A percentile compares a stretch with the other conserved stretches of the same genome.
phyloP scores from a whole-genome alignment of 495 filamentous ascomycete genomes.

The Chaetomidium leptoderma region DNA sequence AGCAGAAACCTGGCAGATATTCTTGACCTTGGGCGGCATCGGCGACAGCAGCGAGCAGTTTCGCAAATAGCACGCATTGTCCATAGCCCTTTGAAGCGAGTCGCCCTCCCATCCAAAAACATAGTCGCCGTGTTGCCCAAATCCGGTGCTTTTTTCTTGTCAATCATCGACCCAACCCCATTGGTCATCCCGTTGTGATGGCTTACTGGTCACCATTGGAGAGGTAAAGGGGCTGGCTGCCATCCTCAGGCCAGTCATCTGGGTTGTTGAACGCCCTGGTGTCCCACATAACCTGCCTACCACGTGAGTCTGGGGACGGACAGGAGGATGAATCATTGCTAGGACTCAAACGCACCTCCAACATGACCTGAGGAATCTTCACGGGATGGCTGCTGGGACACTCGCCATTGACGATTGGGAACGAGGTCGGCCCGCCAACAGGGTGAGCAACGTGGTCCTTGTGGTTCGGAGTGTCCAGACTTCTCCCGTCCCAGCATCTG shows the following conservation, averaged over 20 bases:
- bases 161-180: too few species aligned
- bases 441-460: background rate
- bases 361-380: background rate
- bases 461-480: slow-evolving; percentile 36
- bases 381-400: background rate
- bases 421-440: background rate
- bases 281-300: slow-evolving; percentile 26
- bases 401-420: background rate
- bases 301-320: background rate
- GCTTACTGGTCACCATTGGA: slow-evolving; percentile 32
- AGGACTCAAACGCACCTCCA: background rate
- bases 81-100: slow-evolving; percentile 42
- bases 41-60: slow-evolving; percentile 32
- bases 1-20: slow-evolving; percentile 34
- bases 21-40: slow-evolving; percentile 30
- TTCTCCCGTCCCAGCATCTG: slow-evolving; percentile 35
- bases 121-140: slow-evolving; percentile 45
- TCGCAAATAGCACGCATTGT: slow-evolving; percentile 36
- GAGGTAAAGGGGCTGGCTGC: slow-evolving; percentile 37
- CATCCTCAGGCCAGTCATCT: slow-evolving; percentile 40
- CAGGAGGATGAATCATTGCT: too few species aligned
- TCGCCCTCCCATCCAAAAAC: slow-evolving; percentile 44
- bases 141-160: slow-evolving; percentile 29
- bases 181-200: too few species aligned
- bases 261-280: slow-evolving; percentile 38